These are phyloP conservation scores for Plasmodium cynomolgi DNA, from an alignment of 169 alveolate species.

Conservation along the genomic window DNA sequence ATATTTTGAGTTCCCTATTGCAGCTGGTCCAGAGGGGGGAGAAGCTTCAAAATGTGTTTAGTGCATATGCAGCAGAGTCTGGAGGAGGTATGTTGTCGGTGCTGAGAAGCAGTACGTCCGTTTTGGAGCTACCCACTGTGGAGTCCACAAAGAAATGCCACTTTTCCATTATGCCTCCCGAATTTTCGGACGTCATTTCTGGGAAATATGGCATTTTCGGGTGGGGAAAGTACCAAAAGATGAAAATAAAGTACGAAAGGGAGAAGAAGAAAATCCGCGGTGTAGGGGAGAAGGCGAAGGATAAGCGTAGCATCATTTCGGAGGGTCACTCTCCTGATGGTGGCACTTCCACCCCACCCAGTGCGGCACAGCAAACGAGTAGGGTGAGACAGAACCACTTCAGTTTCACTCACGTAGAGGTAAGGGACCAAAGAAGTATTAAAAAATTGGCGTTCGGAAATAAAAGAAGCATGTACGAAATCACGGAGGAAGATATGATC, in stretches of 20 bases:
- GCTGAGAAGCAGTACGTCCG: not conserved
- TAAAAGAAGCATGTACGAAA: slow-evolving; percentile 60
- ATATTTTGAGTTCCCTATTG: slow-evolving; percentile 46
- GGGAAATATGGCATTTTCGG: slow-evolving; percentile 54
- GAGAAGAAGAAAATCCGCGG: not conserved
- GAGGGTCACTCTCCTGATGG: not conserved
- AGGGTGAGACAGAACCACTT: slow-evolving; percentile 9
- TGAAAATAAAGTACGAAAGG: slow-evolving; percentile 6
- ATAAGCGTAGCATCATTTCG: not conserved
- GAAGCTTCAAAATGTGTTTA: slow-evolving; percentile 57
- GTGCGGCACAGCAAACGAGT: not conserved
- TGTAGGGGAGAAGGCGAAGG: not conserved
- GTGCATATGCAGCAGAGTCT: not conserved
- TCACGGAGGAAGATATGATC: slow-evolving; percentile 70
- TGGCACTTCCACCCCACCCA: not conserved
- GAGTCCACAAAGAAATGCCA: not conserved
- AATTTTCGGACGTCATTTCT: slow-evolving; percentile 58
- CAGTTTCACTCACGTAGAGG: slow-evolving; percentile 9
- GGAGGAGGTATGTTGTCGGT: not conserved
- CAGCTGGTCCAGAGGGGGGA: slow-evolving; percentile 76
- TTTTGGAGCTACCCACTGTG: not conserved
- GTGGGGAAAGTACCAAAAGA: slow-evolving; percentile 66
- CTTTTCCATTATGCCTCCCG: slow-evolving; percentile 46
- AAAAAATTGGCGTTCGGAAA: slow-evolving; percentile 64
- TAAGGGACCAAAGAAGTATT: slow-evolving; percentile 11